Evolutionary conservation across 2,329 filamentous ascomycete species (phyloP).

Genomic region (Aspergillus pseudotamarii): DNA sequence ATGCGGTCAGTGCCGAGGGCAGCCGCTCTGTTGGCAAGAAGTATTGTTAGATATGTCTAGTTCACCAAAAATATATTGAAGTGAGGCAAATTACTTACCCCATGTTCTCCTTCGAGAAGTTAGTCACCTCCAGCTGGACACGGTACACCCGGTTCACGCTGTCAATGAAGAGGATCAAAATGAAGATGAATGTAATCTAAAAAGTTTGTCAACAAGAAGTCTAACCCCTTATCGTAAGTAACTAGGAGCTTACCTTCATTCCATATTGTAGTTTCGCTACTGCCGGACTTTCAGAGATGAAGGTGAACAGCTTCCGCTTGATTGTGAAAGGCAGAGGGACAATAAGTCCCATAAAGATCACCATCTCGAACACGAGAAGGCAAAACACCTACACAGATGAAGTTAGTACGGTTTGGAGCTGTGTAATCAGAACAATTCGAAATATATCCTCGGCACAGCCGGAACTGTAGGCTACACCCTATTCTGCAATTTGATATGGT

Average conservation of each 20-base stretch:
- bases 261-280: slow-evolving; percentile 96
- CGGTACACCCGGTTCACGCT: slow-evolving; percentile 96
- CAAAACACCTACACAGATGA: slow-evolving; percentile 48
- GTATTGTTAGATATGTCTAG: slow-evolving; percentile 12
- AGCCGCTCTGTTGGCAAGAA: slow-evolving; percentile 55
- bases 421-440: slow-evolving; percentile 4
- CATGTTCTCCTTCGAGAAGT: slow-evolving; percentile 66
- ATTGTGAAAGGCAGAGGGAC: slow-evolving; percentile 85
- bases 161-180: slow-evolving; percentile 96
- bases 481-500: neutral
- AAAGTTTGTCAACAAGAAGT: slow-evolving; percentile 7
- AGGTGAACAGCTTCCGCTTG: slow-evolving; percentile 87
- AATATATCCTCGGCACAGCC: slow-evolving; percentile 9
- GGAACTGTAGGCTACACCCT: slow-evolving; percentile 28
- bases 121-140: slow-evolving; percentile 83
- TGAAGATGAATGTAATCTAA: slow-evolving; percentile 96
- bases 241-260: slow-evolving; percentile 67
- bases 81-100: slow-evolving; percentile 48
- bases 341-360: slow-evolving; percentile 54
- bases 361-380: slow-evolving; percentile 54
- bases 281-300: slow-evolving; percentile 85
- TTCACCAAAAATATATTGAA: slow-evolving; percentile 17
- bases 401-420: slow-evolving; percentile 14
- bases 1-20: slow-evolving; percentile 91
- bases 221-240: neutral